Evolutionary conservation across 306 rosid genomes (phyloP).

Genomic region (Sechiopsis laciniata): DNA sequence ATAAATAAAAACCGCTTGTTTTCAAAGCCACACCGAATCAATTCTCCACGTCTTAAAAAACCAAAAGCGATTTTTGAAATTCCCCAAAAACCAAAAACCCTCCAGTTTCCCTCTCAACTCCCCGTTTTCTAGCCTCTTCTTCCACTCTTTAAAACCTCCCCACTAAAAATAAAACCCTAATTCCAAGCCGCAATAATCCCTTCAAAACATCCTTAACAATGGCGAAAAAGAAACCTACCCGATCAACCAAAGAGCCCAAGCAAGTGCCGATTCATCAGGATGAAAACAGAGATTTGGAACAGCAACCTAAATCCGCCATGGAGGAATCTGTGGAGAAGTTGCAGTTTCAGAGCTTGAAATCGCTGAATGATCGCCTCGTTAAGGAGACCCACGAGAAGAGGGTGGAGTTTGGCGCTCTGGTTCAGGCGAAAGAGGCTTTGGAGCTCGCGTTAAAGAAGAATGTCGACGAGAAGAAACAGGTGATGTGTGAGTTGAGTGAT

Average conservation of each 20-base stretch:
- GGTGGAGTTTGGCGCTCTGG: constrained; percentile 39
- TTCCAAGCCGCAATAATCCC: constrained; percentile 11
- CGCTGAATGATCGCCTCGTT: constrained; percentile 54
- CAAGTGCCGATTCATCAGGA: constrained; percentile 17
- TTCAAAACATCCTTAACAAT: constrained; percentile 14
- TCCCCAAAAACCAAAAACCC: neutral
- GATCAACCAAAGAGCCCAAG: constrained; percentile 26
- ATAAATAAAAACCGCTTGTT: neutral
- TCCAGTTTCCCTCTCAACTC: constrained; percentile 12
- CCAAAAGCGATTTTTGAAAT: constrained; percentile 8
- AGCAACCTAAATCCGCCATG: constrained; percentile 20
- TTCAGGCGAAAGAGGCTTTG: constrained; percentile 27
- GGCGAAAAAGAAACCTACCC: constrained; percentile 61
- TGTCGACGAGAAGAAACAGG: constrained; percentile 26
- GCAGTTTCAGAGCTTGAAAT: constrained; percentile 53
- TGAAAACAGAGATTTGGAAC: neutral
- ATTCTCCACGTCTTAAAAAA: neutral
- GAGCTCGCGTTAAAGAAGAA: constrained; percentile 30
- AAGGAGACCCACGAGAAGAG: constrained; percentile 48
- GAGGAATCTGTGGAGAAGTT: constrained; percentile 43
- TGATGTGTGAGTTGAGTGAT: constrained; percentile 27
- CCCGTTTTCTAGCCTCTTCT: constrained; percentile 1
- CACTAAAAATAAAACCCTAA: constrained; percentile 2
- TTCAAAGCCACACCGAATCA: neutral
- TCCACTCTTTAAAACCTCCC: neutral